Base-by-base conservation (phyloP, 2,329 filamentous ascomycete genomes). In the Septoria linicola region DNA sequence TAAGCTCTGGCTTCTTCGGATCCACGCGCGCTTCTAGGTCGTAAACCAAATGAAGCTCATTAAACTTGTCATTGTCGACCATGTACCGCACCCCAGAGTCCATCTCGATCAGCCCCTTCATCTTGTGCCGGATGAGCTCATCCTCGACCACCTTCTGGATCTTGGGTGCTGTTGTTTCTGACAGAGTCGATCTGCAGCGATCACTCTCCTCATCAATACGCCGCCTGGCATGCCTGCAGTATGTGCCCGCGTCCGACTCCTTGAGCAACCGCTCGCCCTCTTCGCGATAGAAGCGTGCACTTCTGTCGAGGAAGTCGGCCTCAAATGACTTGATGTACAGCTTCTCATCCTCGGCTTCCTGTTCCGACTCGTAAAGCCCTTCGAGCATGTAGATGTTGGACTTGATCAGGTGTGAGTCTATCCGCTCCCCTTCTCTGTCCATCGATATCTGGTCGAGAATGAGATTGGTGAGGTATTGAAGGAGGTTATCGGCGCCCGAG, bases 351-450 rank as follows among this genome's bases (percentile, higher is more conserved):
- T 95, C 87, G 4, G 82, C 80, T 65, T 96, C 90, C 3, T 84
- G 79, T 50, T 90, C 82, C 0, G 84, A 85, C 68, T 95, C 87
- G 67, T 96, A 95, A 0, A 99, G 77, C 6, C 83, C 83, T 66
- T 95, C 92, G 4, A 99, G 78, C 90, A 99, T 96, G 61, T 87
- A 84, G 2, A 89, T 81, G 66, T 89, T 92, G 44, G 88, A 86
- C 59, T 89, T 87, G 60, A 97, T 82, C 3, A 96, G 76, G 30
- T 82, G 80, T 60, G 88, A 84, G 68, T 97, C 88, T 54, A 97
- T 91, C 11, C 89, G 81, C 62, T 96, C 90, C 21, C 92, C 93
- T 52, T 90, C 84, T 21, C 93, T 80, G 69, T 97, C 93, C 84
- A 96, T 90, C 55, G 87, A 83, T 59, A 99, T 87, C 71, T 96